Percentiles rank a stretch among this genome's conserved stretches.
phyloP scores from a whole-genome alignment of 768 basidiomycete genomes.

The Suillus clintonianus region DNA sequence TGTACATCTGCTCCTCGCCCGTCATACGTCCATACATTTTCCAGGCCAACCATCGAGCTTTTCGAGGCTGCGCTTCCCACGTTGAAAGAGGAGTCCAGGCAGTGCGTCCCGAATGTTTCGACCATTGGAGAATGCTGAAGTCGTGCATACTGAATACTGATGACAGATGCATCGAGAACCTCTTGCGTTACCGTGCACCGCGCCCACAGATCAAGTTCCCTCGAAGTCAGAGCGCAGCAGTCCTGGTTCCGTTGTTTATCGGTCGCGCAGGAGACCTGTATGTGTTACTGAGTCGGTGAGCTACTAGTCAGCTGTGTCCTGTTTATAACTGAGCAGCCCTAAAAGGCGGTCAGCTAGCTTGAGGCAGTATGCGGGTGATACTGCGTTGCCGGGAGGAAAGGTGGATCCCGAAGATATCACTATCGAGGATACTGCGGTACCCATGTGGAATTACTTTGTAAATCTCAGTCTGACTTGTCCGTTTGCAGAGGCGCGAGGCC shows the following conservation, averaged over 20 bases:
- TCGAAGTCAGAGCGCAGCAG: slow-evolving; percentile 65
- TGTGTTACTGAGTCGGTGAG: slow-evolving; percentile 81
- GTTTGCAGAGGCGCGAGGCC: slow-evolving; percentile 74
- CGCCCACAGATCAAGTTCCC: slow-evolving; percentile 46
- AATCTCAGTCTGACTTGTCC: neutral
- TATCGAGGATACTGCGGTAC: slow-evolving; percentile 80
- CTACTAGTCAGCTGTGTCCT: slow-evolving; percentile 14
- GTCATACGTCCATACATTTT: slow-evolving; percentile 20
- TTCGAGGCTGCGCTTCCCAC: slow-evolving; percentile 13
- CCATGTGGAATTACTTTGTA: slow-evolving; percentile 23
- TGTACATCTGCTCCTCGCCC: neutral
- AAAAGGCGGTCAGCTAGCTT: slow-evolving; percentile 72
- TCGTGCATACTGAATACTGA: neutral
- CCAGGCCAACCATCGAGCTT: slow-evolving; percentile 8
- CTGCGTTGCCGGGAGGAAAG: slow-evolving; percentile 85
- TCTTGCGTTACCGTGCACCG: slow-evolving; percentile 27
- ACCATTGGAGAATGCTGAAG: neutral
- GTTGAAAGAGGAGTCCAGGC: slow-evolving; percentile 23
- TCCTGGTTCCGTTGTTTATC: slow-evolving; percentile 83
- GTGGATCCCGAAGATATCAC: slow-evolving; percentile 67
- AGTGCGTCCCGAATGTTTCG: slow-evolving; percentile 9
- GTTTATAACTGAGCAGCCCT: neutral
- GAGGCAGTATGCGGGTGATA: slow-evolving; percentile 82
- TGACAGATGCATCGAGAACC: slow-evolving; percentile 25
- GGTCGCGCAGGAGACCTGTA: slow-evolving; percentile 83